Evolutionary conservation across 1,284 basidiomycete genomes (phyloP).

Genomic region (Trichosporon sp.): DNA sequence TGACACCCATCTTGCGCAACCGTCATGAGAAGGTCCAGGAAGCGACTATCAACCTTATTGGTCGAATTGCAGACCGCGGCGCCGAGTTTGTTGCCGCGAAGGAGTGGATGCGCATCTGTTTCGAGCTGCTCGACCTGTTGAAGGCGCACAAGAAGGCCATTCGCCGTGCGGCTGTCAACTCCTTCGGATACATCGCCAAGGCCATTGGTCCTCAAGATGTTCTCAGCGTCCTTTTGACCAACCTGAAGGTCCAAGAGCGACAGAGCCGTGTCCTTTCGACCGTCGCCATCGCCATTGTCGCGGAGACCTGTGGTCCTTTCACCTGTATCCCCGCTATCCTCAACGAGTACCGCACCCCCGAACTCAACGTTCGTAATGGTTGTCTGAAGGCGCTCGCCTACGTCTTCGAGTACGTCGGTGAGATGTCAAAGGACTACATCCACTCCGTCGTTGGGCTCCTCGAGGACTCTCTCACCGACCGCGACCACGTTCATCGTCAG

Average conservation of each 20-base stretch:
- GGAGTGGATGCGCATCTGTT: constrained; percentile 99
- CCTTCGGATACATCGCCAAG: constrained; percentile 98
- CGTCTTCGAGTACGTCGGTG: constrained; percentile 99
- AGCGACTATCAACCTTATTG: constrained; percentile 98
- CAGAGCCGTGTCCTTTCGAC: constrained; percentile 98
- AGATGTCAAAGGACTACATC: constrained; percentile 96
- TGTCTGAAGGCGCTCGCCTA: constrained; percentile 98
- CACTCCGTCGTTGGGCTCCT: constrained; percentile 96
- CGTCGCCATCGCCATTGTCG: constrained; percentile 92
- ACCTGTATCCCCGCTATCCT: constrained; percentile 98
- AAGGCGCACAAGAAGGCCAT: constrained; percentile 99
- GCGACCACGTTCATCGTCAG: constrained; percentile 96
- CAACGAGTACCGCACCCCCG: constrained; percentile 96
- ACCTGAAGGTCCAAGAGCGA: constrained; percentile 95
- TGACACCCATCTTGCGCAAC: constrained; percentile 98
- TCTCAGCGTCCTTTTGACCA: constrained; percentile 89
- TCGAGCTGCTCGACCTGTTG: constrained; percentile 91
- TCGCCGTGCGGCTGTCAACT: constrained; percentile 96
- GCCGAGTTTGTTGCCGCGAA: constrained; percentile 94
- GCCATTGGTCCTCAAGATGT: constrained; percentile 99
- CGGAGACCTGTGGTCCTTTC: constrained; percentile 97
- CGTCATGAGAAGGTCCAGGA: constrained; percentile 99
- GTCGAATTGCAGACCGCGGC: constrained; percentile 97
- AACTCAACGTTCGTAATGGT: constrained; percentile 98
- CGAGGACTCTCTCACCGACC: constrained; percentile 95